Evolutionary conservation across 2,329 filamentous ascomycete genomes (phyloP).

Genomic region (Microdochium nivale): DNA sequence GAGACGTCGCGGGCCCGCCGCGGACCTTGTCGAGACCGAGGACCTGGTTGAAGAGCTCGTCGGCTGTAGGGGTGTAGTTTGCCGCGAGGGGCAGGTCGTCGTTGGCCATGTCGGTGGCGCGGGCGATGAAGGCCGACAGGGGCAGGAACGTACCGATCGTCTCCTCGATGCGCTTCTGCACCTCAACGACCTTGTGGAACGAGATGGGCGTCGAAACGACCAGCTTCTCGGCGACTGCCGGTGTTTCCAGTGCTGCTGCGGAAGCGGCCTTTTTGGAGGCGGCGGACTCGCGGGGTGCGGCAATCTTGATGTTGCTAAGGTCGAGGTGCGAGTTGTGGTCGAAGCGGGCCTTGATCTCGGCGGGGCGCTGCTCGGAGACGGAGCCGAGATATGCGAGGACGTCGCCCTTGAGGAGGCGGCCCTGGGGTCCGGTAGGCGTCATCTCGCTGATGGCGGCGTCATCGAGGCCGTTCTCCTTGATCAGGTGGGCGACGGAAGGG

Average conservation of each 20-base stretch:
- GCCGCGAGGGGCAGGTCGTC: conserved; percentile 67
- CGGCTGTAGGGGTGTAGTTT: conserved; percentile 55
- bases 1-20: conserved; percentile 42
- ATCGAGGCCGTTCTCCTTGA: conserved; percentile 71
- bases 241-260: conserved; percentile 29
- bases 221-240: conserved; percentile 35
- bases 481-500: conserved; percentile 75
- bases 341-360: conserved; percentile 61
- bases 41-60: conserved; percentile 85
- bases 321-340: conserved; percentile 76
- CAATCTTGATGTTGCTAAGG: conserved; percentile 89
- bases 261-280: conserved; percentile 23
- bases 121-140: conserved; percentile 76
- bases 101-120: conserved; percentile 81
- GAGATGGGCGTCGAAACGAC: conserved; percentile 69
- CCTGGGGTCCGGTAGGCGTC: conserved; percentile 77
- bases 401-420: conserved; percentile 89
- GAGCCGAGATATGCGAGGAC: conserved; percentile 81
- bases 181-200: conserved; percentile 67
- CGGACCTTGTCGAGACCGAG: conserved; percentile 55
- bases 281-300: conserved; percentile 37
- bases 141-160: conserved; percentile 74
- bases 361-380: conserved; percentile 65
- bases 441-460: conserved; percentile 73
- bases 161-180: conserved; percentile 71